Evolutionary conservation across 1,139 yeast genomes (phyloP).

Genomic region (Ogataea hybrid): DNA sequence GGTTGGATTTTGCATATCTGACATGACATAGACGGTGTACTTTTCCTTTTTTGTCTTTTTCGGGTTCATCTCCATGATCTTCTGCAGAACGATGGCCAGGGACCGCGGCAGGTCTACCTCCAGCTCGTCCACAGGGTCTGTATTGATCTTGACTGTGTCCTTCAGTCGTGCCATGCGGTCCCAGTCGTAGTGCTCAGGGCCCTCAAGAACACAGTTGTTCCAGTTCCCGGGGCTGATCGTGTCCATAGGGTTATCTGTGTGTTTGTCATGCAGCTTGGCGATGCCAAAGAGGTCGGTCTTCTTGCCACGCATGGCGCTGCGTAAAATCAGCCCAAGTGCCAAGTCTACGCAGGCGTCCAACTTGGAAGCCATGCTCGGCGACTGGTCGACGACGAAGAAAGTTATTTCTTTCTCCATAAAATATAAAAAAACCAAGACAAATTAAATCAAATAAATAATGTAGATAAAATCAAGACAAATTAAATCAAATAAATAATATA

Average conservation of each 20-base stretch:
- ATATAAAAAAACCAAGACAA: neutral
- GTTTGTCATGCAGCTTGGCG: constrained; percentile 38
- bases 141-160: constrained; percentile 13
- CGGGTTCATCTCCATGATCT: constrained; percentile 14
- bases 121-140: constrained; percentile 13
- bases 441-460: too few relatives aligned
- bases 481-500: too few relatives aligned
- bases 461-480: neutral
- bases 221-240: constrained; percentile 20
- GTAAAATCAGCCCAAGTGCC: constrained; percentile 41
- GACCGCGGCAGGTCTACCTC: constrained; percentile 30
- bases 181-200: constrained; percentile 19
- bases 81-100: constrained; percentile 24
- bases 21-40: constrained; percentile 20
- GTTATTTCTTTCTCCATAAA: constrained; percentile 34
- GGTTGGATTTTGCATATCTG: constrained; percentile 16
- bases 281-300: constrained; percentile 57
- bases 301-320: constrained; percentile 46
- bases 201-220: constrained; percentile 20
- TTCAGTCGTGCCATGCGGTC: constrained; percentile 11
- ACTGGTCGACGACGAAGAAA: constrained; percentile 50
- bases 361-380: constrained; percentile 43
- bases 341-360: constrained; percentile 41
- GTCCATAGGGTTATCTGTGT: constrained; percentile 26
- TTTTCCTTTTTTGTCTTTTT: constrained; percentile 15